Percentiles rank a stretch among this genome's conserved stretches.
Conservation (phyloP, 23 red algal species). For the Gracilaria gracilis region DNA sequence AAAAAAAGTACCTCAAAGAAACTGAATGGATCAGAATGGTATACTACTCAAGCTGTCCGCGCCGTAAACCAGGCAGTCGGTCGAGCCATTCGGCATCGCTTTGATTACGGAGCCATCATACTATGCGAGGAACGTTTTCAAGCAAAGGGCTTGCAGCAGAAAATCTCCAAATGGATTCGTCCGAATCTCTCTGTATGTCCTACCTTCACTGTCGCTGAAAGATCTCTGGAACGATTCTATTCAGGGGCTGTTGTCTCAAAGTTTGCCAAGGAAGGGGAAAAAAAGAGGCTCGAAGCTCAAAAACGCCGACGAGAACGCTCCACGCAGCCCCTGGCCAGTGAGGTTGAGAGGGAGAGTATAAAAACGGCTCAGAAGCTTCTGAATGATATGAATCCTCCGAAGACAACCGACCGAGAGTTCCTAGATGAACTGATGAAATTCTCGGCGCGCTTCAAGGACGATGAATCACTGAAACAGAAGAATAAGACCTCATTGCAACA, state of each 20-base stretch:
- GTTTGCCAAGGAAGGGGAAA: constrained; percentile 71
- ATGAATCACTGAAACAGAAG: constrained; percentile 8
- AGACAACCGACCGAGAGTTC: constrained; percentile 53
- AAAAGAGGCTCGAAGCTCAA: constrained; percentile 51
- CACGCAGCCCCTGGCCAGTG: not conserved
- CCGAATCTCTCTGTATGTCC: constrained; percentile 53
- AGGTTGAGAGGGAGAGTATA: constrained; percentile 25
- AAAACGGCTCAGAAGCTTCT: constrained; percentile 41
- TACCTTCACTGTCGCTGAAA: constrained; percentile 38
- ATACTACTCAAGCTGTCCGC: constrained; percentile 78
- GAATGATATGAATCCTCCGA: constrained; percentile 40
- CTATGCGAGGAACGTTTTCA: constrained; percentile 95
- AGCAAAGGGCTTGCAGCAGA: constrained; percentile 31
- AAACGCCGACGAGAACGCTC: constrained; percentile 20
- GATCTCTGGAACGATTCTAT: constrained; percentile 51
- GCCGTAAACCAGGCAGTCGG: constrained; percentile 97
- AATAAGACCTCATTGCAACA: not conserved
- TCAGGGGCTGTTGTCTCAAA: constrained; percentile 28
- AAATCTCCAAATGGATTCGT: constrained; percentile 81
- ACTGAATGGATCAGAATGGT: constrained; percentile 82
- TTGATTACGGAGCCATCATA: constrained; percentile 94
- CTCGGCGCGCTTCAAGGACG: constrained; percentile 32
- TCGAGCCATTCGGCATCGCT: constrained; percentile 86
- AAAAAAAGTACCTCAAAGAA: not conserved
- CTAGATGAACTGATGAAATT: constrained; percentile 30